Percentiles rank a stretch among this genome's conserved stretches.
Conservation (phyloP, 306 rosid genomes). For the Canavalia gladiata region DNA sequence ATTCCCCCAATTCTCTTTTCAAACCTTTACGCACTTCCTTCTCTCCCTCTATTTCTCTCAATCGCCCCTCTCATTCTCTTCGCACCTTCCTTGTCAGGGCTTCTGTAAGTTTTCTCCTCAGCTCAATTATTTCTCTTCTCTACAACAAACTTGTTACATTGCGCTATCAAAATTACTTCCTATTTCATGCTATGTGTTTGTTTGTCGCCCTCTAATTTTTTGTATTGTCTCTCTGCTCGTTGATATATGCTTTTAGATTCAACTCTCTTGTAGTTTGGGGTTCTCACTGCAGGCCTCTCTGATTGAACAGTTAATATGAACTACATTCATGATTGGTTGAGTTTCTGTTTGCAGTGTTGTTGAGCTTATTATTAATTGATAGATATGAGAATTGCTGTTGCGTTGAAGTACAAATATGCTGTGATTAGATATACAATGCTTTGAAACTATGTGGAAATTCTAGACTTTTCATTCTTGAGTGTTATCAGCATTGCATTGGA, state of each 20-base stretch:
- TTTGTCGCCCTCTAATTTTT: neutral
- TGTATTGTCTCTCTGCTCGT: neutral
- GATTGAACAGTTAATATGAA: neutral
- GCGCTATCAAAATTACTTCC: neutral
- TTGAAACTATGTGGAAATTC: conserved; percentile 8
- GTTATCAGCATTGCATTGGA: conserved; percentile 7
- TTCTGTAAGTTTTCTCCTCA: conserved; percentile 53
- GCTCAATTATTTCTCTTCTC: neutral
- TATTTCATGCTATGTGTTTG: neutral
- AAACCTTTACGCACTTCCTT: conserved; percentile 57
- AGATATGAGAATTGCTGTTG: neutral
- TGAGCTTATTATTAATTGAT: neutral
- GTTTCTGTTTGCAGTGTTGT: conserved; percentile 23
- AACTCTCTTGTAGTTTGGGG: neutral
- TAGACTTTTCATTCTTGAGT: neutral
- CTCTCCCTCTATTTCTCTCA: conserved; percentile 52
- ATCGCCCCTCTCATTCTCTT: conserved; percentile 51
- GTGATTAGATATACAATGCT: neutral
- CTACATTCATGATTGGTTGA: conserved; percentile 1
- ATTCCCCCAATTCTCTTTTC: conserved; percentile 57
- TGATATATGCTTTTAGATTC: neutral
- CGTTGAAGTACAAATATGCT: neutral
- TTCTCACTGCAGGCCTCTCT: neutral
- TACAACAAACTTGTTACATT: neutral
- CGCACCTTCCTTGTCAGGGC: conserved; percentile 67